A percentile compares a stretch with the other conserved stretches of the same genome.
Evolutionary conservation across 2,329 filamentous ascomycete species (phyloP).

Genomic region (Colletotrichum incanum): DNA sequence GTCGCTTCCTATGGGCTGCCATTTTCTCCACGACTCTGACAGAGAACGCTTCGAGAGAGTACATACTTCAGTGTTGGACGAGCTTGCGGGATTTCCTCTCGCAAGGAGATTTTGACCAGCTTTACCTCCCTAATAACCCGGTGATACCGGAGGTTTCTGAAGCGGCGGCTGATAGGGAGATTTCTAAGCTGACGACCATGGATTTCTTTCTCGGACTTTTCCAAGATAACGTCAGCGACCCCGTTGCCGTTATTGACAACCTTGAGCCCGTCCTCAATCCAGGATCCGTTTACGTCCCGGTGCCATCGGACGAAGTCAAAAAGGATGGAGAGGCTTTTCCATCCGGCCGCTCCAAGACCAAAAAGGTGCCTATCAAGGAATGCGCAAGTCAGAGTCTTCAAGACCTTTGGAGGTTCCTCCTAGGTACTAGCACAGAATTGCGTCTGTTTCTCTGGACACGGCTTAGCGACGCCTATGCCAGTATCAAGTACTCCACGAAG

Average conservation of each 20-base stretch:
- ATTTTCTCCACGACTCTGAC: constrained; percentile 68
- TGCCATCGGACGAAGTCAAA: constrained; percentile 42
- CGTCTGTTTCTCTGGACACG: constrained; percentile 91
- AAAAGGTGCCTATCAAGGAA: constrained; percentile 62
- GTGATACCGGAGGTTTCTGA: constrained; percentile 90
- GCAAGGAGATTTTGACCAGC: constrained; percentile 58
- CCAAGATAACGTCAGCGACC: constrained; percentile 84
- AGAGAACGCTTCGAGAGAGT: constrained; percentile 69
- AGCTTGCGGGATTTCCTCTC: constrained; percentile 68
- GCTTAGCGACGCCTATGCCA: constrained; percentile 89
- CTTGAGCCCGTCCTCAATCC: constrained; percentile 93
- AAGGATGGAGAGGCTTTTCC: constrained; percentile 41
- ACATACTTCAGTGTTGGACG: constrained; percentile 72
- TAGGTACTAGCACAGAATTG: constrained; percentile 85
- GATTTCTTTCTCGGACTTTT: constrained; percentile 96
- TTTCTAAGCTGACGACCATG: constrained; percentile 93
- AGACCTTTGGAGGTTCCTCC: constrained; percentile 89
- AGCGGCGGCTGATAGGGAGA: constrained; percentile 88
- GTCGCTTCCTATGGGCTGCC: constrained; percentile 72
- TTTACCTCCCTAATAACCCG: constrained; percentile 85
- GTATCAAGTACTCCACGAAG: constrained; percentile 89
- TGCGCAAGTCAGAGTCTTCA: constrained; percentile 72
- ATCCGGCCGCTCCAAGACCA: constrained; percentile 37
- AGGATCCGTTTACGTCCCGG: constrained; percentile 64
- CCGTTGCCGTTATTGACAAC: constrained; percentile 88